Percentiles rank a stretch among this genome's conserved stretches.
Evolutionary conservation across 805 yeast species (phyloP).

Genomic region (Ogataea angusta): DNA sequence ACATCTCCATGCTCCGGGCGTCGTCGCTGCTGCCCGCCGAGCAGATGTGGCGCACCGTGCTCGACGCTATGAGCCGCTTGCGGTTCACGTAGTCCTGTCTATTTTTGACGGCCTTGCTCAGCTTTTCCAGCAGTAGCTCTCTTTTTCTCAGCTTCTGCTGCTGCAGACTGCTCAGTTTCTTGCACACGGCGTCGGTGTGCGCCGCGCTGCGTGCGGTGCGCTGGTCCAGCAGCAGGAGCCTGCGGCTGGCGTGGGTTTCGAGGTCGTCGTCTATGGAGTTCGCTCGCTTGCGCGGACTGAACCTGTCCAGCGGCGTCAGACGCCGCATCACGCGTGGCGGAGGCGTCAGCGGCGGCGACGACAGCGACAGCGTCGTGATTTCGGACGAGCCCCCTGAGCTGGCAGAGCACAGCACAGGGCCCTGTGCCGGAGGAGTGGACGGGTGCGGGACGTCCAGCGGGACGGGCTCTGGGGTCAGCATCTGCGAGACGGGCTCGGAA

Average conservation of each 20-base stretch:
- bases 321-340: constrained; percentile 21
- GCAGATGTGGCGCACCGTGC: constrained; percentile 16
- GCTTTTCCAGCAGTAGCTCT: constrained; percentile 13
- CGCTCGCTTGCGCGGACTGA: constrained; percentile 16
- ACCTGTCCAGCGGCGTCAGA: constrained; percentile 25
- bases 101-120: constrained; percentile 16
- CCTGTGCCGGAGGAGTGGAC: constrained; percentile 9
- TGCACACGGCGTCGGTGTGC: constrained; percentile 10
- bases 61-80: constrained; percentile 18
- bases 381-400: constrained; percentile 9
- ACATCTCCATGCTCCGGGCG: background rate
- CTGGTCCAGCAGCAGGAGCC: constrained; percentile 16
- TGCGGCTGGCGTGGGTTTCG: constrained; percentile 15
- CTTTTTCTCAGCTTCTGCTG: constrained; percentile 6
- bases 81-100: constrained; percentile 16
- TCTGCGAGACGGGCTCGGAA: constrained; percentile 2
- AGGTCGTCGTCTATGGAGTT: constrained; percentile 18
- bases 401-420: background rate
- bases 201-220: constrained; percentile 8
- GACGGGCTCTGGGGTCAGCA: constrained; percentile 12
- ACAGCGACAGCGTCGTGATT: constrained; percentile 11
- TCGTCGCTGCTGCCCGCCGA: constrained; percentile 1
- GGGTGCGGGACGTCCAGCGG: constrained; percentile 10
- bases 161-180: constrained; percentile 8
- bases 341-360: constrained; percentile 26